phyloP scores from a whole-genome alignment of 2,329 filamentous ascomycete species.

The Scleromitrula shiraiana region DNA sequence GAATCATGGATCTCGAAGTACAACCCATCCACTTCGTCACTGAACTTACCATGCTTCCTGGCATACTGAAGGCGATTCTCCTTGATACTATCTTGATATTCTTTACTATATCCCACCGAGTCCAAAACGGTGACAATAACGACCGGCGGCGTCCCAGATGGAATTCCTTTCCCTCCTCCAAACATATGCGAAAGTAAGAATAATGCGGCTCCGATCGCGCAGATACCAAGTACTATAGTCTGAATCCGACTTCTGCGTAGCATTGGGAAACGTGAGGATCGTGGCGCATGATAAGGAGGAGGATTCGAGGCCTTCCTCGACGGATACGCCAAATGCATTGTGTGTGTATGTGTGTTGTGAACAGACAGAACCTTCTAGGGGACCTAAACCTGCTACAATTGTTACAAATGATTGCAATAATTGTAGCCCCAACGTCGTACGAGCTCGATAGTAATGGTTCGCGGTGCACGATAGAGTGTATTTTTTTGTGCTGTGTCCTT shows the following conservation, averaged over 20 bases:
- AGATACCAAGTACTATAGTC: slow-evolving; percentile 42
- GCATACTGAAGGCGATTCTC: slow-evolving; percentile 84
- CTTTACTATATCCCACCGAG: slow-evolving; percentile 49
- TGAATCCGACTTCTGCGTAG: slow-evolving; percentile 57
- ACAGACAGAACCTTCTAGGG: background rate
- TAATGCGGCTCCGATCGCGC: slow-evolving; percentile 36
- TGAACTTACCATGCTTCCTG: slow-evolving; percentile 65
- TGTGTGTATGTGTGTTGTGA: slow-evolving; percentile 18
- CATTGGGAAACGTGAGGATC: slow-evolving; percentile 46
- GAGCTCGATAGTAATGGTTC: background rate
- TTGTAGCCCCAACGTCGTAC: slow-evolving; percentile 9
- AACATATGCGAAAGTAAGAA: slow-evolving; percentile 45
- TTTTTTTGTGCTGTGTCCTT: slow-evolving; percentile 8
- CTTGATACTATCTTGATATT: slow-evolving; percentile 65
- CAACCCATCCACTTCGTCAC: background rate
- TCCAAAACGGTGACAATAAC: slow-evolving; percentile 86
- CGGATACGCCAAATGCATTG: slow-evolving; percentile 86
- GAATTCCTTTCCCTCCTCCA: slow-evolving; percentile 29
- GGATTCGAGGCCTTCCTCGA: slow-evolving; percentile 75
- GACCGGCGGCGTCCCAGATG: slow-evolving; percentile 50
- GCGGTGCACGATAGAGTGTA: slow-evolving; percentile 6
- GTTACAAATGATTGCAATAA: slow-evolving; percentile 7
- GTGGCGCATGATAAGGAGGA: slow-evolving; percentile 55
- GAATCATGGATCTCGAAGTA: background rate
- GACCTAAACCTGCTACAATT: slow-evolving; percentile 7